A percentile compares a stretch with the other conserved stretches of the same genome.
Conservation (phyloP, 225 moss, liverwort and hornwort species). For the Neckera pumila region DNA sequence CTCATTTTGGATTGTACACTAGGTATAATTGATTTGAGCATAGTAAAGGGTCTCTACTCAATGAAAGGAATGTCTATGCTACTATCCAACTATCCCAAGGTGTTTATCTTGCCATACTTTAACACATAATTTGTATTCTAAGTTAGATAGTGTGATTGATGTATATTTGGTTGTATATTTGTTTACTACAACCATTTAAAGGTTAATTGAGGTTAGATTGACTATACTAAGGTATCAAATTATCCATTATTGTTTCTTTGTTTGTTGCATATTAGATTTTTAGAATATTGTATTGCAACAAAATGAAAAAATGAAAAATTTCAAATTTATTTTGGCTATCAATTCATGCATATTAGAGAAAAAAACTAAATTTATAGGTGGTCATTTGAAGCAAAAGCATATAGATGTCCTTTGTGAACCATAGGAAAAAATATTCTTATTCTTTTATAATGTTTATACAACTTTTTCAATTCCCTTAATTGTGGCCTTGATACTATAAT, state of each 20-base stretch:
- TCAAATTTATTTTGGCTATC: neutral
- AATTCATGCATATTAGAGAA: neutral
- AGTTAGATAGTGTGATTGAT: neutral
- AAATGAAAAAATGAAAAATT: neutral
- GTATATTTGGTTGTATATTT: neutral
- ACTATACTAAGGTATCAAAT: fast-evolving
- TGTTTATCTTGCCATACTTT: neutral
- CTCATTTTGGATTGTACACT: too few relatives aligned
- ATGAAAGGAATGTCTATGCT: neutral
- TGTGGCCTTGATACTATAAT: fast-evolving
- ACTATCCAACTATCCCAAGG: neutral
- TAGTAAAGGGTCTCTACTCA: neutral
- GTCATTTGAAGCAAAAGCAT: neutral
- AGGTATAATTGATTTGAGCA: neutral
- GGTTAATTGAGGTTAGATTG: neutral
- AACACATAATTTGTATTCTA: neutral
- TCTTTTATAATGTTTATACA: fast-evolving
- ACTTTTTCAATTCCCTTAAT: neutral
- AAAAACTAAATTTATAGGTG: neutral
- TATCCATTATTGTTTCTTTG: neutral
- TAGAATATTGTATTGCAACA: too few relatives aligned
- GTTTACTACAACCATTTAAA: neutral
- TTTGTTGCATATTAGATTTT: neutral
- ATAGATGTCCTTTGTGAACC: fast-evolving
- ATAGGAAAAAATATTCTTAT: neutral